A percentile compares a stretch with the other conserved stretches of the same genome.
phyloP scores from a whole-genome alignment of 352 stramenopile genomes.

The Discostella stelligera region DNA sequence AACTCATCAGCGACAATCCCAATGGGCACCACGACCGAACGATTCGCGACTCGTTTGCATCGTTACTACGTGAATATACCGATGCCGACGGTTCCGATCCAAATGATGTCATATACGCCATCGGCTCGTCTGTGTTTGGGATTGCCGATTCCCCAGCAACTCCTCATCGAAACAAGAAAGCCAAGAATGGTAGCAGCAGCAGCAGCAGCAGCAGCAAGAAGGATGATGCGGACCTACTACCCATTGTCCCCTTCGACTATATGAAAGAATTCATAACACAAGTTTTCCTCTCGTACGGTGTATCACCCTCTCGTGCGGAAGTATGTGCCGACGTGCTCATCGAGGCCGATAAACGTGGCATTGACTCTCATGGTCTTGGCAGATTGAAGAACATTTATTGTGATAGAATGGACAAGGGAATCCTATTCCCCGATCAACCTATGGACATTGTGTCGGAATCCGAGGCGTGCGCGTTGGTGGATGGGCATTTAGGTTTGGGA shows the following conservation, averaged over 20 bases:
- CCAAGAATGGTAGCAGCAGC: background rate
- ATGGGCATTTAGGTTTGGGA: conserved; percentile 65
- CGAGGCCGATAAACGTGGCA: conserved; percentile 68
- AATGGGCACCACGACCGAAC: conserved; percentile 27
- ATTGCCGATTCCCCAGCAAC: conserved; percentile 13
- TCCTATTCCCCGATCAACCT: conserved; percentile 58
- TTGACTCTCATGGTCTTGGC: conserved; percentile 66
- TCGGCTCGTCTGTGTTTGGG: conserved; percentile 47
- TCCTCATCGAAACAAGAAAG: background rate
- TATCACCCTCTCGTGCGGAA: conserved; percentile 52
- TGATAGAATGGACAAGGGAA: conserved; percentile 73
- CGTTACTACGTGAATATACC: conserved; percentile 48
- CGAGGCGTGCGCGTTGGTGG: conserved; percentile 50
- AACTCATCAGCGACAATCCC: conserved; percentile 48
- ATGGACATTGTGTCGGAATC: conserved; percentile 67
- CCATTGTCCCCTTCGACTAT: conserved; percentile 67
- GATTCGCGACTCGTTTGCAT: conserved; percentile 20
- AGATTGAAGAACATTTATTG: conserved; percentile 75
- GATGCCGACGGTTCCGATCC: conserved; percentile 29
- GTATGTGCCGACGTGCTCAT: conserved; percentile 69
- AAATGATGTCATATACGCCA: conserved; percentile 54
- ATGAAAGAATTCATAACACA: conserved; percentile 76
- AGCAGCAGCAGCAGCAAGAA: conserved; percentile 17
- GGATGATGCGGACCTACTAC: conserved; percentile 17
- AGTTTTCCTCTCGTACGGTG: conserved; percentile 63